Evolutionary conservation across 345 rosid species (phyloP).

Genomic region (Microcos paniculata): DNA sequence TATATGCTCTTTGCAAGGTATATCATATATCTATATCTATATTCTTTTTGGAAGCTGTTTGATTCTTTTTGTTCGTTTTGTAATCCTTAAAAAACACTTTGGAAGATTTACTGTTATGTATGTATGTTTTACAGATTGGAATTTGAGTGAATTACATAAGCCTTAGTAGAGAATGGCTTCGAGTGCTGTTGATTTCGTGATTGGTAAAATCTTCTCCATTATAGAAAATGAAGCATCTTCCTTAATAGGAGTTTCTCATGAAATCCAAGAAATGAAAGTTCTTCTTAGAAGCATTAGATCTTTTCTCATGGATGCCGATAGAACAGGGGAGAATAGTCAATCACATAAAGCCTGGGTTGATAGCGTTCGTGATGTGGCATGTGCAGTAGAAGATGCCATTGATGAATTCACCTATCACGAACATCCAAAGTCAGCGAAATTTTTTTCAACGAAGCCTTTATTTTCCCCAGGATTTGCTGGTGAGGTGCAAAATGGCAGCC

Average conservation of each 20-base stretch:
- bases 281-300: slow-evolving; percentile 36
- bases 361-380: slow-evolving; percentile 28
- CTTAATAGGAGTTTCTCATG: slow-evolving; percentile 22
- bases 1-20: no score
- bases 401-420: slow-evolving; percentile 35
- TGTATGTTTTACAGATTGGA: no score
- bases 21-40: no score
- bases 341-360: slow-evolving; percentile 30
- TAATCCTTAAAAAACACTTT: no score
- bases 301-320: slow-evolving; percentile 30
- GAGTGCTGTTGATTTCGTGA: slow-evolving; percentile 20
- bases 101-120: no score
- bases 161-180: no score
- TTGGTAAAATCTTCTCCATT: slow-evolving; percentile 22
- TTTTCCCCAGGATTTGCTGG: slow-evolving; percentile 27
- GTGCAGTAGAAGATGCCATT: slow-evolving; percentile 35
- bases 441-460: slow-evolving; percentile 11
- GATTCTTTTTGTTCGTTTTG: no score
- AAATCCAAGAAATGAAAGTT: slow-evolving; percentile 31
- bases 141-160: no score
- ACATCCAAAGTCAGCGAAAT: slow-evolving; percentile 6
- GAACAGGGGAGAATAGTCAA: slow-evolving; percentile 1
- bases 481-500: slow-evolving; percentile 25
- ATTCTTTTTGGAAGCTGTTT: no score
- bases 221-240: slow-evolving; percentile 34